Base-by-base conservation (phyloP, 1,139 yeast genomes). In the Diutina scorzettiae region DNA sequence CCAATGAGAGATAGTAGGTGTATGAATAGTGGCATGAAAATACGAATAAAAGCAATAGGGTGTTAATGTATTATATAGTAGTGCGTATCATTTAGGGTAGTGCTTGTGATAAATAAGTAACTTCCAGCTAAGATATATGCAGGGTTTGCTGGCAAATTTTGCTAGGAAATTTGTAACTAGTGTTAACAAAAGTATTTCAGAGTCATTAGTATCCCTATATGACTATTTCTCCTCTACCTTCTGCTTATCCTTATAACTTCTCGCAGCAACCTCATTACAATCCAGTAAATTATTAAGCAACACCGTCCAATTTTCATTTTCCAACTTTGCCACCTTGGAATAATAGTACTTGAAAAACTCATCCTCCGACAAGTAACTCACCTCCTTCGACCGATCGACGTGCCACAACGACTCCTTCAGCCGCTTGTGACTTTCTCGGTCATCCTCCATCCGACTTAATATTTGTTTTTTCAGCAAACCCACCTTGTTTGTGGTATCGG, bases 391-490 rank as follows among this genome's bases (percentile, higher is more conserved):
- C 46, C 83, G 56, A 24, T 68, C 68, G 0, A 81, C 77, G 12
- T 76, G 73, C 94, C 95, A 84, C 28, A 79, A 63, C 20, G 68
- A 72, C 53, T 86, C 95, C 51, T 85, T 83, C 14, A 81, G 73
- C 46, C 83, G 69, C 54, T 86, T 86, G 50, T 82, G 86, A 7
- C 91, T 66, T 55, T 86, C 96, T 49, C 95, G 63, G 55, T 86
- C 95, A 47, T 82, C 91, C 55, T 86, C 95, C 77, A 86, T 83
- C 46, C 95, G 64, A 32, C 73, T 65, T n/a, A 82, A 56, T 12
- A 82, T 77, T 49, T 81, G 81, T 41, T 72, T 69, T 44, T 68
- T 69, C 2, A 71, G 54, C 41, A 58, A 50, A 29, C 46, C 46
- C 34, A 46, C 48, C 20, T 46, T 44, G 36, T 44, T 47, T 20